A percentile compares a stretch with the other conserved stretches of the same genome.
Evolutionary conservation across 2,329 filamentous ascomycete species (phyloP).

Genomic region (Malbranchea zuffiana): DNA sequence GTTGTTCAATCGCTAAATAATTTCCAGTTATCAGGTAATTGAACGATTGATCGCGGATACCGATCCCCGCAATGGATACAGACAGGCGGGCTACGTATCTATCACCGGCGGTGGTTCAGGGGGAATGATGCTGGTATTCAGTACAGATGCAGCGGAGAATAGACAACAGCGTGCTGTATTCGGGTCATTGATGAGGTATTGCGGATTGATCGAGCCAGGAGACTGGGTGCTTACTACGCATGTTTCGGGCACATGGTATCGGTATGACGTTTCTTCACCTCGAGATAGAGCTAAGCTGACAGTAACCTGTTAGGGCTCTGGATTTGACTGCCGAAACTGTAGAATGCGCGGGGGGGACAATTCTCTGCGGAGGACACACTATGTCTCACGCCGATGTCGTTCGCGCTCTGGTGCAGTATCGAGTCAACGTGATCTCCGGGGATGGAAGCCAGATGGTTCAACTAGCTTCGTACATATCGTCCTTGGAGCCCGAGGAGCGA

Average conservation of each 20-base stretch:
- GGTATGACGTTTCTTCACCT: conserved; percentile 26
- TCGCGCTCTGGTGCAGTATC: conserved; percentile 22
- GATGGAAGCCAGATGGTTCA: conserved; percentile 33
- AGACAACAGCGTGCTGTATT: conserved; percentile 30
- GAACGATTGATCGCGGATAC: conserved; percentile 29
- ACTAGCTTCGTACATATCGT: conserved; percentile 28
- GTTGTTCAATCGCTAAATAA: not conserved
- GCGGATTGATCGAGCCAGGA: conserved; percentile 23
- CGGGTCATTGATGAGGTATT: conserved; percentile 24
- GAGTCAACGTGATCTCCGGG: conserved; percentile 31
- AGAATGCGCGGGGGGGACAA: conserved; percentile 34
- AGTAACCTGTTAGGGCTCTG: conserved; percentile 22
- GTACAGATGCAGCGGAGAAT: conserved; percentile 33
- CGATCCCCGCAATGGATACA: conserved; percentile 28
- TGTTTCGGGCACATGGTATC: conserved; percentile 28
- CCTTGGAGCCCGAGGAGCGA: conserved; percentile 16
- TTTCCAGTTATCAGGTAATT: conserved; percentile 29
- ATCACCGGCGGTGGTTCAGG: conserved; percentile 33
- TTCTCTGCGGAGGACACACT: conserved; percentile 28
- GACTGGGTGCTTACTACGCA: conserved; percentile 36
- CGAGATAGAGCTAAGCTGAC: too few species aligned
- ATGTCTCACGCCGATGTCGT: conserved; percentile 21
- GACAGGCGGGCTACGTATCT: conserved; percentile 31
- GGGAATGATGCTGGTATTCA: conserved; percentile 30
- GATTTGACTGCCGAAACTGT: conserved; percentile 33